Conservation (phyloP, 148 eudicot species). For the Silene conica region DNA sequence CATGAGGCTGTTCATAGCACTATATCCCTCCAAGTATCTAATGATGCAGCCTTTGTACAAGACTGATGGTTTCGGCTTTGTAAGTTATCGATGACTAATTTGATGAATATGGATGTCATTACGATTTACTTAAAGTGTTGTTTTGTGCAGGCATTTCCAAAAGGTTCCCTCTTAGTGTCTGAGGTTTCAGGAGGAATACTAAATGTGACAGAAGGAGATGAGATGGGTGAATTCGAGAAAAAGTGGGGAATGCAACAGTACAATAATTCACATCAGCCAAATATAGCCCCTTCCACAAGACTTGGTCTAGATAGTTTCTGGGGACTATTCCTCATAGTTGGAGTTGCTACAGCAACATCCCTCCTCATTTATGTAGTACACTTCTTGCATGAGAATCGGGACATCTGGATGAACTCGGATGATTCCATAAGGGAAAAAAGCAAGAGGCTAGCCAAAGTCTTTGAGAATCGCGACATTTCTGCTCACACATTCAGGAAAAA, state of each 20-base stretch:
- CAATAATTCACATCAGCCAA: conserved; percentile 24
- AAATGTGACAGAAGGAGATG: conserved; percentile 27
- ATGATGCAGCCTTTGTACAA: conserved; percentile 15
- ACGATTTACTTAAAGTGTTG: background rate
- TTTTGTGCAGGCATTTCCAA: conserved; percentile 31
- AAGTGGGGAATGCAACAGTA: conserved; percentile 24
- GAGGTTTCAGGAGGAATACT: conserved; percentile 36
- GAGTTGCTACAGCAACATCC: conserved; percentile 28
- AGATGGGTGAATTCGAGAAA: conserved; percentile 20
- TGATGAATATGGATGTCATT: background rate
- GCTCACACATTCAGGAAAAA: conserved; percentile 23
- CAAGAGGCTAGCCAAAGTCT: conserved; percentile 18
- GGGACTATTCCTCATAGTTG: conserved; percentile 49
- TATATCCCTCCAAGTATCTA: conserved; percentile 20
- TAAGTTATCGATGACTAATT: conserved; percentile 8
- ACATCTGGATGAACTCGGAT: conserved; percentile 23
- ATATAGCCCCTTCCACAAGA: conserved; percentile 25
- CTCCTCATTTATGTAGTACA: conserved; percentile 23
- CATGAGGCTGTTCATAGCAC: conserved; percentile 24
- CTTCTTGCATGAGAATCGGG: conserved; percentile 35
- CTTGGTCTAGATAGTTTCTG: conserved; percentile 42
- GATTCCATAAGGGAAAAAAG: conserved; percentile 14
- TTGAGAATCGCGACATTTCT: conserved; percentile 15
- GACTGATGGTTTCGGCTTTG: conserved; percentile 36
- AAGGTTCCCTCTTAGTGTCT: conserved; percentile 30